phyloP scores from a whole-genome alignment of 2,329 filamentous ascomycete species.

The Parasarocladium wereldwijsianum region DNA sequence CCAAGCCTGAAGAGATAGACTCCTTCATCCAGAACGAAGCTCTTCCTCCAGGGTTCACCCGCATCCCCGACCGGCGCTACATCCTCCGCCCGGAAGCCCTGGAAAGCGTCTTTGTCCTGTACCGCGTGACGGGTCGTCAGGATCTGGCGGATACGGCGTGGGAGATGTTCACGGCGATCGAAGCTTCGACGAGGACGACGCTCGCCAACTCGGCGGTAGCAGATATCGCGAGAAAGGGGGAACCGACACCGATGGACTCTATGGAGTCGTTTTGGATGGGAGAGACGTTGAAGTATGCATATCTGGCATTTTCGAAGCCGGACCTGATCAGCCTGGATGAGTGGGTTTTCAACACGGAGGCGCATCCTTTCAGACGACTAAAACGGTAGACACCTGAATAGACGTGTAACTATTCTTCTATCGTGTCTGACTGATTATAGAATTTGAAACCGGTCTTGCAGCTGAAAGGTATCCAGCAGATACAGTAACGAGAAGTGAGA shows the following conservation, averaged over 20 bases:
- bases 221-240: constrained; percentile 19
- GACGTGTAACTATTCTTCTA: too few relatives aligned
- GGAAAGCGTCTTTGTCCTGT: constrained; percentile 33
- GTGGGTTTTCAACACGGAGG: constrained; percentile 32
- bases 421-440: too few relatives aligned
- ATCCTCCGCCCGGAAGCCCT: constrained; percentile 45
- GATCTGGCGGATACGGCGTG: constrained; percentile 35
- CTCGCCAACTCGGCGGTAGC: constrained; percentile 31
- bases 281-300: constrained; percentile 4
- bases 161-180: constrained; percentile 34
- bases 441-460: too few relatives aligned
- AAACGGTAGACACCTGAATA: too few relatives aligned
- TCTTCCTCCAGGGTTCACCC: constrained; percentile 38
- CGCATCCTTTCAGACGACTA: constrained; percentile 14
- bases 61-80: constrained; percentile 28
- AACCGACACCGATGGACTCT: constrained; percentile 3
- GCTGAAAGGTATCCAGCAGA: too few relatives aligned
- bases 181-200: constrained; percentile 28
- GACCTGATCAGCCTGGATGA: constrained; percentile 41
- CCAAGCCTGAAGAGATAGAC: constrained; percentile 7
- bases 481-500: too few relatives aligned
- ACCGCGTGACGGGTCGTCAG: constrained; percentile 31
- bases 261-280: constrained; percentile 6
- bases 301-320: constrained; percentile 40
- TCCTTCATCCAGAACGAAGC: neutral